Percentiles rank a stretch among this genome's conserved stretches.
Evolutionary conservation across 805 yeast species (phyloP).

Genomic region (Wickerhamiella nectarea): DNA sequence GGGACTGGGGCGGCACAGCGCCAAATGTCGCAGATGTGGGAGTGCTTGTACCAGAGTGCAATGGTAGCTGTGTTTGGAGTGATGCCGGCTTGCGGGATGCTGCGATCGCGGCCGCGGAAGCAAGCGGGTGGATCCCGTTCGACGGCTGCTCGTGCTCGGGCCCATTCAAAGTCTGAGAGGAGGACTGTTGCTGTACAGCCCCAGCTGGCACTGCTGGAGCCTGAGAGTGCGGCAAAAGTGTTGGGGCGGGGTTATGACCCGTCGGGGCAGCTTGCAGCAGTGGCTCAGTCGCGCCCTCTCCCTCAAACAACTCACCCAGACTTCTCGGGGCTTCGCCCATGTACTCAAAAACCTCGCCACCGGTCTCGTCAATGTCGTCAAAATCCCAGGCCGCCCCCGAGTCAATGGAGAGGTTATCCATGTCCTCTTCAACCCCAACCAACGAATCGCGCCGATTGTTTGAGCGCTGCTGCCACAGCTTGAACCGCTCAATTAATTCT

Average conservation of each 20-base stretch:
- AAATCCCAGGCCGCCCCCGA: constrained; percentile 23
- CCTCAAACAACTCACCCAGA: constrained; percentile 44
- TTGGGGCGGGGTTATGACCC: not conserved
- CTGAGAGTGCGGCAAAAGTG: too few relatives aligned
- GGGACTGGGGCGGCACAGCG: too few relatives aligned
- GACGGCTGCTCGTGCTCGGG: too few relatives aligned
- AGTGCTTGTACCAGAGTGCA: not conserved
- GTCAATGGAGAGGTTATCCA: constrained; percentile 20
- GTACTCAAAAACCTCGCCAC: not conserved
- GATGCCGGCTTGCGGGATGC: not conserved
- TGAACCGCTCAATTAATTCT: constrained; percentile 49
- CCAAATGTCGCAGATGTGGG: not conserved
- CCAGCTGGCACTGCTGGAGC: too few relatives aligned
- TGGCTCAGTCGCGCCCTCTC: constrained; percentile 31
- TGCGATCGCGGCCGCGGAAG: not conserved
- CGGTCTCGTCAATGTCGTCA: constrained; percentile 7
- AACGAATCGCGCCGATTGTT: constrained; percentile 32
- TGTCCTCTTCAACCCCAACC: constrained; percentile 19
- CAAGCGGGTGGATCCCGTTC: not conserved
- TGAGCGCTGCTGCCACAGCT: constrained; percentile 44
- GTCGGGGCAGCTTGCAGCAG: constrained; percentile 4
- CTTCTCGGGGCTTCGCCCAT: constrained; percentile 55
- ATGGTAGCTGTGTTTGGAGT: not conserved
- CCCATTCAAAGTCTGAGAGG: too few relatives aligned
- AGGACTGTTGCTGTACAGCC: too few relatives aligned